A percentile compares a stretch with the other conserved stretches of the same genome.
Conservation (phyloP, 805 yeast genomes). For the Cyberlindnera japonica region DNA sequence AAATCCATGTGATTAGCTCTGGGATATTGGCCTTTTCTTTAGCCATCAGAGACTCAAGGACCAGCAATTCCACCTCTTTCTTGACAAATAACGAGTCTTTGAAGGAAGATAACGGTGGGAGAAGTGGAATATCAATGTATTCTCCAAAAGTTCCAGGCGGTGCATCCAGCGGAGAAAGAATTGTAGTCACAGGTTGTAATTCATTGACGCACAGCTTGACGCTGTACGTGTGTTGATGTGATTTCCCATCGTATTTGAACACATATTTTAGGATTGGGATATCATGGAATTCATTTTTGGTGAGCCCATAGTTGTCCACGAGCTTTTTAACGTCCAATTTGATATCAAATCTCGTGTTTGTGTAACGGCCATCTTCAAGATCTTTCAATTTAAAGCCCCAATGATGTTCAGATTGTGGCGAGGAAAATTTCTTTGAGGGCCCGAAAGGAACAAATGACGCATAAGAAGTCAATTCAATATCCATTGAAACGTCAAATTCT, state of each 20-base stretch:
- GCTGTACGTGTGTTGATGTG: conserved; percentile 1
- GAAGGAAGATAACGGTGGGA: conserved; percentile 34
- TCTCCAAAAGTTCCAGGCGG: not conserved
- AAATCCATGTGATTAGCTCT: conserved; percentile 20
- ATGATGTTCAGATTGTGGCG: not conserved
- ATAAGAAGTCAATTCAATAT: conserved; percentile 7
- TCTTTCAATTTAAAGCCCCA: conserved; percentile 16
- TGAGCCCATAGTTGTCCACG: not conserved
- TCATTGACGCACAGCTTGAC: conserved; percentile 12
- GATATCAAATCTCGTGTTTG: conserved; percentile 17
- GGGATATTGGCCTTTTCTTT: conserved; percentile 5
- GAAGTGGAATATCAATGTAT: conserved; percentile 27
- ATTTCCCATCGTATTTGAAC: conserved; percentile 5
- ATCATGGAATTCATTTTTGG: conserved; percentile 11
- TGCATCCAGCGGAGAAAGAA: conserved; percentile 7
- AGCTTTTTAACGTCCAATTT: conserved; percentile 14
- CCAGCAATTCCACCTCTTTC: conserved; percentile 34
- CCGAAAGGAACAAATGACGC: conserved; percentile 9
- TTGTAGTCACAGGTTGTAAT: not conserved
- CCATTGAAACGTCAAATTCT: conserved; percentile 7
- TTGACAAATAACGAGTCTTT: conserved; percentile 34
- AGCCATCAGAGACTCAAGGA: conserved; percentile 18
- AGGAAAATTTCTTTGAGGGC: conserved; percentile 3
- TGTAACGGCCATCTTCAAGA: conserved; percentile 23
- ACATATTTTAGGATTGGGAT: conserved; percentile 16